Conservation (phyloP, 495 filamentous ascomycete genomes). For the Hypoxylon intermedium region DNA sequence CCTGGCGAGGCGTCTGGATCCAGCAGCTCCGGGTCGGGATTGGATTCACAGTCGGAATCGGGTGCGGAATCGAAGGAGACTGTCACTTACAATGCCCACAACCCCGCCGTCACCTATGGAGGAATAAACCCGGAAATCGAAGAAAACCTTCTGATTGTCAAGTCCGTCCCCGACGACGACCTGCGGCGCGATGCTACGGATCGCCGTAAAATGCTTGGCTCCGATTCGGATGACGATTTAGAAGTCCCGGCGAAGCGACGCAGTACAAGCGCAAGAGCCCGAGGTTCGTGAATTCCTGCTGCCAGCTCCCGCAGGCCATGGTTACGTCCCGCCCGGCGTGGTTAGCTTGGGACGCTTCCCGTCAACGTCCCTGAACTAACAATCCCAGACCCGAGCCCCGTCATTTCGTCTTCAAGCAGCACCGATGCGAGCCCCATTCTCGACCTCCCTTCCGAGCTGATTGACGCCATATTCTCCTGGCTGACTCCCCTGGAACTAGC, state of each 20-base stretch:
- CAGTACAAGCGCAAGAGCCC: slow-evolving; percentile 17
- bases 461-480: slow-evolving; percentile 66
- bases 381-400: slow-evolving; percentile 23
- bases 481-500: slow-evolving; percentile 65
- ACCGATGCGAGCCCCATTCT: slow-evolving; percentile 40
- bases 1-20: background rate
- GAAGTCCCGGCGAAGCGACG: slow-evolving; percentile 9
- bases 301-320: slow-evolving; percentile 3
- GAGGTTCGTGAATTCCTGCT: slow-evolving; percentile 33
- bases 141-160: slow-evolving; percentile 30
- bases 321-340: slow-evolving; percentile 9
- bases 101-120: slow-evolving; percentile 39
- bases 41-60: background rate
- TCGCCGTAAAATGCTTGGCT: slow-evolving; percentile 20
- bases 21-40: background rate
- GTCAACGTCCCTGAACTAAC: slow-evolving; percentile 18
- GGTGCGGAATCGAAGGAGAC: slow-evolving; percentile 14
- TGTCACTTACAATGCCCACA: slow-evolving; percentile 31
- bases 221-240: slow-evolving; percentile 18
- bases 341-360: slow-evolving; percentile 3
- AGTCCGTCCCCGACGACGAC: slow-evolving; percentile 33
- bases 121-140: slow-evolving; percentile 40
- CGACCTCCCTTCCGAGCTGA: slow-evolving; percentile 67
- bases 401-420: slow-evolving; percentile 5
- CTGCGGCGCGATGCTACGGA: slow-evolving; percentile 21